These are phyloP conservation scores for Boletus fagicola DNA, from an alignment of 768 basidiomycete species.

Conservation along the genomic window DNA sequence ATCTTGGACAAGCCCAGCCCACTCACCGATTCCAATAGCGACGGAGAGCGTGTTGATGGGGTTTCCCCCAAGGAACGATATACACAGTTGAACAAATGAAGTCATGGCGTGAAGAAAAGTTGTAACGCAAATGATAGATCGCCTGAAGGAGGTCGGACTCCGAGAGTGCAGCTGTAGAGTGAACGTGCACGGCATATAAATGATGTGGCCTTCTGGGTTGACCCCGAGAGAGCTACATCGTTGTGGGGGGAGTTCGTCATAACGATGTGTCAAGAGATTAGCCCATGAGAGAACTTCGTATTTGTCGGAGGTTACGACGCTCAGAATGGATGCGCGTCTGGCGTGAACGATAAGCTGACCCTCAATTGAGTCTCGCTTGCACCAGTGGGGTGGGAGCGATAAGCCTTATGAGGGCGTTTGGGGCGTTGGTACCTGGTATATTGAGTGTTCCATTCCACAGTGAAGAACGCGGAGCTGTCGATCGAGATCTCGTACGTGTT, in stretches of 20 bases:
- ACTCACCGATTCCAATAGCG: slow-evolving; percentile 5
- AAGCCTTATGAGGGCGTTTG: background rate
- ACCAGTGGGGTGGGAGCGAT: background rate
- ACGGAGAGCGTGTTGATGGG: background rate
- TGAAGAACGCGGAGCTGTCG: background rate
- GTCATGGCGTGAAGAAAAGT: background rate
- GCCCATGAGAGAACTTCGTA: background rate
- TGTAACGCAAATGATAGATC: background rate
- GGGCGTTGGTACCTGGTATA: background rate
- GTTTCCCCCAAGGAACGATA: background rate
- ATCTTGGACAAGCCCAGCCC: background rate
- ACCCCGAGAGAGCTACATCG: background rate
- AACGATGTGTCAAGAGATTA: background rate
- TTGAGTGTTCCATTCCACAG: background rate
- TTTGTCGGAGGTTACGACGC: background rate
- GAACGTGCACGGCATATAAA: background rate
- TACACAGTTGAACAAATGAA: background rate
- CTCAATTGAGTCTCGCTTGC: background rate
- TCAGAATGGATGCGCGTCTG: background rate
- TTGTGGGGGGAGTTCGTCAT: background rate
- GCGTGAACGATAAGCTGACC: background rate
- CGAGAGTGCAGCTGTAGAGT: background rate
- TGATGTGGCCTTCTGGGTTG: background rate
- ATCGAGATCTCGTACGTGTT: background rate
- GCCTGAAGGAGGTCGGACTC: background rate